Base-by-base conservation (phyloP, 164 flowering plant species). In the Amborella trichopoda region DNA sequence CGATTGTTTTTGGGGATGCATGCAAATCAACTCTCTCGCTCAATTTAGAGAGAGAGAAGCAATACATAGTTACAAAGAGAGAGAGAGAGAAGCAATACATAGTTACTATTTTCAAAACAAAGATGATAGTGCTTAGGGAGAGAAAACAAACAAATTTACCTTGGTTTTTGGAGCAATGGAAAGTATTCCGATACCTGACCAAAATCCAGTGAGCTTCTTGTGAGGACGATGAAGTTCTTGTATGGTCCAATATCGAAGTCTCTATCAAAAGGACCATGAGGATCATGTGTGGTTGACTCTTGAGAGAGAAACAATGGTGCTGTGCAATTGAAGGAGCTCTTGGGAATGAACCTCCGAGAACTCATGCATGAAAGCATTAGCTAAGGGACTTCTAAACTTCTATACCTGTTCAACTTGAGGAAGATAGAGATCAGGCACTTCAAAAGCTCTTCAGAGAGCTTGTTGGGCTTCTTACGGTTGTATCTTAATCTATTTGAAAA, bases 401-500 rank as follows among this genome's bases (percentile, higher is more conserved):
- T 28, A 44, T 53, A 34, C 17, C 56, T 60, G 60, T 80, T 80
- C 57, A 82, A 49, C 33, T 74, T 76, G 20, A 78, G 66, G 66
- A 73, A 84, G 64, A 82, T 77, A 59, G 61, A 55, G 46, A 77
- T 82, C 40, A 89, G 60, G 58, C 90, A 78, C 57, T 66, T 80
- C 50, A 88, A 58, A 24, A 81, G 66, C 27, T 82, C 74, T 66
- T 80, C 89, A 2, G 94, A 81, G 40, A 88, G 61, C 33, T 59
- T 66, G 50, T 81, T 84, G 30, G 94, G 86, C 23, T 66, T 70
- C 40, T 63, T 64, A n/a, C 12, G n/a, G n/a, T n/a, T n/a, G n/a
- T n/a, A n/a, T n/a, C n/a, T n/a, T n/a, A n/a, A n/a, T n/a, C n/a
- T n/a, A n/a, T n/a, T n/a, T n/a, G n/a, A n/a, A n/a, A n/a, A n/a